Percentiles rank a stretch among this genome's conserved stretches.
Evolutionary conservation across 805 yeast genomes (phyloP).

Genomic region (Wilhelminamyces savonicus): DNA sequence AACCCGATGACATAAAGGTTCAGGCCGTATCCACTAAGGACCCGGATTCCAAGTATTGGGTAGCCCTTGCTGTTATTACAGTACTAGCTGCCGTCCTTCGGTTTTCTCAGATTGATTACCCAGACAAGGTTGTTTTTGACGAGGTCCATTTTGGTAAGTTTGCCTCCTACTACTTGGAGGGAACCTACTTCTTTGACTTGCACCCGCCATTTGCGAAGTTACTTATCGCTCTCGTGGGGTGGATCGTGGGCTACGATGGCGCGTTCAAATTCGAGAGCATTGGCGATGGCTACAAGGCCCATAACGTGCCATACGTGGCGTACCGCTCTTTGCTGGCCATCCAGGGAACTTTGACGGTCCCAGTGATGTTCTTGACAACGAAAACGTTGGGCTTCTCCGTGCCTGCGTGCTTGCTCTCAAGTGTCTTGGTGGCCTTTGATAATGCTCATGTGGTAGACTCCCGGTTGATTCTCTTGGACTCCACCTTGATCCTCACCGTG

Average conservation of each 20-base stretch:
- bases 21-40: constrained; percentile 11
- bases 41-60: constrained; percentile 23
- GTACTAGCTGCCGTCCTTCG: constrained; percentile 44
- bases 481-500: constrained; percentile 78
- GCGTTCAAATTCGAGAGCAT: constrained; percentile 83
- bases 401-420: constrained; percentile 71
- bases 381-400: constrained; percentile 79
- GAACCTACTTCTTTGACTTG: constrained; percentile 90
- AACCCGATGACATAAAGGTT: too few relatives aligned
- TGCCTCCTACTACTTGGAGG: constrained; percentile 77
- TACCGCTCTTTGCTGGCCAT: constrained; percentile 73
- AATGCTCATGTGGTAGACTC: constrained; percentile 89
- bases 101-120: constrained; percentile 56
- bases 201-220: constrained; percentile 98
- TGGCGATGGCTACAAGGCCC: constrained; percentile 72
- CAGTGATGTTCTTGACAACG: constrained; percentile 76
- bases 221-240: constrained; percentile 85
- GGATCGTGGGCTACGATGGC: constrained; percentile 87
- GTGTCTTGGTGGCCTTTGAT: constrained; percentile 73
- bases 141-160: constrained; percentile 86
- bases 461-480: constrained; percentile 85
- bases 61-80: constrained; percentile 35
- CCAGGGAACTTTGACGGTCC: constrained; percentile 78
- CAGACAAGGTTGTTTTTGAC: constrained; percentile 76
- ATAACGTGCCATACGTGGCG: constrained; percentile 82